A percentile compares a stretch with the other conserved stretches of the same genome.
Evolutionary conservation across 441 rosid species (phyloP).

Genomic region (Sinapis alba): DNA sequence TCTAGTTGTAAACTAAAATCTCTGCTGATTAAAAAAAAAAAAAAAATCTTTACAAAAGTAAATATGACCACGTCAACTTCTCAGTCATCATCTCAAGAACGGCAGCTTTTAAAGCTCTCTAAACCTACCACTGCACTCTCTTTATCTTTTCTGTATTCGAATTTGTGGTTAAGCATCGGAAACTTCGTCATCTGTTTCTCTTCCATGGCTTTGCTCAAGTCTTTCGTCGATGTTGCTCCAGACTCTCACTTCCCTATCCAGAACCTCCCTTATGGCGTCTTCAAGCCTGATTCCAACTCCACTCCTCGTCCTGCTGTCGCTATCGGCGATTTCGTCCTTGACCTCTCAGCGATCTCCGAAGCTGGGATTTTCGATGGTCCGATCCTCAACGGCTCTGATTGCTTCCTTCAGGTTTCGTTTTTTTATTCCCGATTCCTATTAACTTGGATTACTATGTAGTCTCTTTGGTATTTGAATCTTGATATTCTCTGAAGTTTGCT

Average conservation of each 20-base stretch:
- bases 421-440: neutral
- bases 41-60: neutral
- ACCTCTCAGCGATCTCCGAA: constrained; percentile 72
- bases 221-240: constrained; percentile 66
- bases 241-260: constrained; percentile 93
- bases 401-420: constrained; percentile 74
- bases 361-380: constrained; percentile 81
- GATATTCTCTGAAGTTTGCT: constrained; percentile 6
- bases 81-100: constrained; percentile 29
- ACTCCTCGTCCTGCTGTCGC: constrained; percentile 78
- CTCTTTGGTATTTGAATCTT: constrained; percentile 7
- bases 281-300: constrained; percentile 55
- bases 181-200: constrained; percentile 7
- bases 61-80: constrained; percentile 26
- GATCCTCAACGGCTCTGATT: constrained; percentile 62
- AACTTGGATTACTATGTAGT: constrained; percentile 6
- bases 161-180: constrained; percentile 18
- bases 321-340: constrained; percentile 77
- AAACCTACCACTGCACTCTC: constrained; percentile 29
- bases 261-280: constrained; percentile 90
- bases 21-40: too few relatives aligned
- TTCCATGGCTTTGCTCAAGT: constrained; percentile 60
- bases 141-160: constrained; percentile 3
- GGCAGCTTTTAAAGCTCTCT: constrained; percentile 21
- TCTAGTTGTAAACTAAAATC: neutral